Evolutionary conservation across 805 yeast species (phyloP).

Genomic region (Saturnispora quitensis): DNA sequence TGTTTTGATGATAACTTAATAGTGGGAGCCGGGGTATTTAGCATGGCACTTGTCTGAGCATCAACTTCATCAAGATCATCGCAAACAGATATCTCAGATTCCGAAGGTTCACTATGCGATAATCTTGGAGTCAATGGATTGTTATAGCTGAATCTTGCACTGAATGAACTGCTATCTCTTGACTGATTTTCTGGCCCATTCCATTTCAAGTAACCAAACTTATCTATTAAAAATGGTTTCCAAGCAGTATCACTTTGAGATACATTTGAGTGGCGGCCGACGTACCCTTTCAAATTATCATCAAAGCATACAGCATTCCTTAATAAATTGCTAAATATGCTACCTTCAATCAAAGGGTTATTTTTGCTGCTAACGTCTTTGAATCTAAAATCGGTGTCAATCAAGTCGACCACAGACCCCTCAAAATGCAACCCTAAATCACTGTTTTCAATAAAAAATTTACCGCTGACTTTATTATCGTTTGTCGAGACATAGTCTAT

Average conservation of each 20-base stretch:
- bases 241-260: constrained; percentile 12
- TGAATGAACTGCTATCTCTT: background rate
- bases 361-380: constrained; percentile 10
- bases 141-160: background rate
- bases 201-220: constrained; percentile 19
- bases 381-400: constrained; percentile 22
- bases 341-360: constrained; percentile 22
- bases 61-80: background rate
- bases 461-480: background rate
- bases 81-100: constrained; percentile 7
- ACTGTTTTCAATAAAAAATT: constrained; percentile 1
- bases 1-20: background rate
- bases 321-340: constrained; percentile 23
- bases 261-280: constrained; percentile 19
- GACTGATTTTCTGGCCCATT: background rate
- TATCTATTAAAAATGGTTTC: constrained; percentile 25
- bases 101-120: constrained; percentile 5
- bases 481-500: background rate
- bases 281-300: constrained; percentile 16
- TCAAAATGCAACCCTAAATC: background rate
- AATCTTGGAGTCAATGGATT: constrained; percentile 2
- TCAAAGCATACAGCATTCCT: constrained; percentile 24
- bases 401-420: constrained; percentile 26
- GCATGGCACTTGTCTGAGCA: too few species aligned
- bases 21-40: constrained; percentile 1